These are phyloP conservation scores for Taxillus chinensis DNA, from an alignment of 164 flowering plant species.

Conservation along the genomic window DNA sequence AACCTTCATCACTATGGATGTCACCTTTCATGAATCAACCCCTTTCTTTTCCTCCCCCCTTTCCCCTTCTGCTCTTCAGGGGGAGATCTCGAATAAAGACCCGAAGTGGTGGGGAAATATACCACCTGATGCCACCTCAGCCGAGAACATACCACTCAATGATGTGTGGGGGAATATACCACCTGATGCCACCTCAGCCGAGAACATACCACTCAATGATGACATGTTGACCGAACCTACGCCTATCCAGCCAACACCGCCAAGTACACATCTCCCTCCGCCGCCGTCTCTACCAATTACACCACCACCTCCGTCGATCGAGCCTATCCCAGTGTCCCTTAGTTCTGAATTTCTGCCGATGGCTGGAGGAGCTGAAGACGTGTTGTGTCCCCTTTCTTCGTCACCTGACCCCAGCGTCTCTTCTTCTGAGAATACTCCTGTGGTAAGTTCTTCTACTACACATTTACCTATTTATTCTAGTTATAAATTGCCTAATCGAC, in stretches of 20 bases:
- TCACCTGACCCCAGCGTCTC: constrained; percentile 6
- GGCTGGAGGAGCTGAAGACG: too few relatives aligned
- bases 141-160: background rate
- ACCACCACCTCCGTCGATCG: too few relatives aligned
- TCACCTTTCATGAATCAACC: background rate
- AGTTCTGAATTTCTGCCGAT: too few relatives aligned
- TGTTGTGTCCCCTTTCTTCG: background rate
- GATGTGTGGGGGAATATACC: background rate
- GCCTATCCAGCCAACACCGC: too few relatives aligned
- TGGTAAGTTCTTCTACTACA: background rate
- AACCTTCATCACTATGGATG: background rate
- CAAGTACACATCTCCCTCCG: background rate
- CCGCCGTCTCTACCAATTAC: background rate
- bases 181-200: background rate
- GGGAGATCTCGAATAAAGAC: background rate
- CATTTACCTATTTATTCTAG: background rate
- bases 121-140: background rate
- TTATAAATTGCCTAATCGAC: background rate
- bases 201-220: background rate
- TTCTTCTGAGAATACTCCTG: constrained; percentile 10
- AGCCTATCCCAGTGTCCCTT: too few relatives aligned
- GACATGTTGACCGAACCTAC: too few relatives aligned
- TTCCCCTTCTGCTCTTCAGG: background rate
- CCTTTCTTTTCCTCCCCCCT: background rate
- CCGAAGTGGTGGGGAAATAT: background rate